phyloP scores from a whole-genome alignment of 2,329 filamentous ascomycete species.

The Onygenales sp. region DNA sequence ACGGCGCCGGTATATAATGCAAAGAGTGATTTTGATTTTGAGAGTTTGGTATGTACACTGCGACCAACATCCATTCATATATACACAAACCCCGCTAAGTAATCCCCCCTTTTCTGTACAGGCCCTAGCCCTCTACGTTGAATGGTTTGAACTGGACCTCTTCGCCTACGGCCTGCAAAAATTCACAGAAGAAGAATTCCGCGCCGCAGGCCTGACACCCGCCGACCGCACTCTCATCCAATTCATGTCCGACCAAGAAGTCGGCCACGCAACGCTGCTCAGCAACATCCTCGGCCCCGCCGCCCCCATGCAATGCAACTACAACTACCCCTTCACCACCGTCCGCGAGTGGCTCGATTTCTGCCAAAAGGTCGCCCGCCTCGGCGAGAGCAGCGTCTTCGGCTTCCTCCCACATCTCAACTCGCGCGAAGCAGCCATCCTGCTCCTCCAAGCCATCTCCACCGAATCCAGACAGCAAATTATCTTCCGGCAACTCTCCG shows the following conservation, averaged over 20 bases:
- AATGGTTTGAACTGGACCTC: slow-evolving; percentile 76
- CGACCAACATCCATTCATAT: neutral
- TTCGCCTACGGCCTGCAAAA: slow-evolving; percentile 66
- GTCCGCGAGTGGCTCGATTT: slow-evolving; percentile 75
- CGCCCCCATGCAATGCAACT: slow-evolving; percentile 66
- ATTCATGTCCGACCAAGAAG: slow-evolving; percentile 69
- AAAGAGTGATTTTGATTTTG: slow-evolving; percentile 73
- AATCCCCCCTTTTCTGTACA: slow-evolving; percentile 7
- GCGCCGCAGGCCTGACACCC: slow-evolving; percentile 55
- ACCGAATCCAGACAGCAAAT: slow-evolving; percentile 75
- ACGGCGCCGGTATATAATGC: slow-evolving; percentile 65
- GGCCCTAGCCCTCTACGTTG: slow-evolving; percentile 65
- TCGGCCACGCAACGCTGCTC: slow-evolving; percentile 67
- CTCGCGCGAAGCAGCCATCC: slow-evolving; percentile 61
- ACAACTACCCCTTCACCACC: slow-evolving; percentile 69
- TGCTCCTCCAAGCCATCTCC: slow-evolving; percentile 67
- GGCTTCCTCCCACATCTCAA: slow-evolving; percentile 72
- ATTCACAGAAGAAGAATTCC: slow-evolving; percentile 62
- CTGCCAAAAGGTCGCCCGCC: slow-evolving; percentile 74
- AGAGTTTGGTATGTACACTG: slow-evolving; percentile 49
- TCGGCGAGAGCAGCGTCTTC: slow-evolving; percentile 69
- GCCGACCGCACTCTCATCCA: slow-evolving; percentile 62
- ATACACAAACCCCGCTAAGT: neutral
- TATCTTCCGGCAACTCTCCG: slow-evolving; percentile 74
- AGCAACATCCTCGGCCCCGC: slow-evolving; percentile 65